Conservation (phyloP, 1,284 basidiomycete species). For the Lentinula novae-zelandiae region DNA sequence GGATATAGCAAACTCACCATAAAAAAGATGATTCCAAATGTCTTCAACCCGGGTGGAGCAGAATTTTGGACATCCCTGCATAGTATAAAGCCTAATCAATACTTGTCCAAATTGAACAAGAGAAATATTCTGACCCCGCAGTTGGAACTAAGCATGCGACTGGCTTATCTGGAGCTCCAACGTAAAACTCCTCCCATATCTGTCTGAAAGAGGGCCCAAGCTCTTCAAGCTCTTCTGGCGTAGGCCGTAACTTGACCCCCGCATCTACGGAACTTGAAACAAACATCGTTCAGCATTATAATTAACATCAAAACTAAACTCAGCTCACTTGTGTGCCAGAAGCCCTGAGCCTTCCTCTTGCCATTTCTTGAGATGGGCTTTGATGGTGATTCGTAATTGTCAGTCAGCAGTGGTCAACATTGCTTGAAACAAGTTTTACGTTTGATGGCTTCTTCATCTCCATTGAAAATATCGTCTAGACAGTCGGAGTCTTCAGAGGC, state of each 20-base stretch:
- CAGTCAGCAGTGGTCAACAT: not conserved
- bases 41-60: conserved; percentile 24
- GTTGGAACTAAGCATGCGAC: conserved; percentile 24
- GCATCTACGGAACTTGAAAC: conserved; percentile 36
- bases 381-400: not conserved
- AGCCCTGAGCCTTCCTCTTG: conserved; percentile 39
- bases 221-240: conserved; percentile 33
- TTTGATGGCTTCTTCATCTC: conserved; percentile 29
- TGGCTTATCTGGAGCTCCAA: conserved; percentile 44
- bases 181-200: conserved; percentile 42
- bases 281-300: not conserved
- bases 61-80: not conserved
- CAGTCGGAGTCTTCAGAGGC: conserved; percentile 38
- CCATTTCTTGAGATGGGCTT: conserved; percentile 43
- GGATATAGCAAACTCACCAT: conserved; percentile 15
- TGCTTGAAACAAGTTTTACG: conserved; percentile 19
- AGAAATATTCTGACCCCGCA: conserved; percentile 24
- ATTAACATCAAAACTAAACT: too few relatives aligned
- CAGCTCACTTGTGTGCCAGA: conserved; percentile 45
- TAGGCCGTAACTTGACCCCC: conserved; percentile 48
- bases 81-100: too few relatives aligned
- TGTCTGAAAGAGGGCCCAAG: conserved; percentile 42
- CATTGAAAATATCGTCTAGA: conserved; percentile 39
- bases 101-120: not conserved
- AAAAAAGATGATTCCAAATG: conserved; percentile 29